A percentile compares a stretch with the other conserved stretches of the same genome.
phyloP scores from a whole-genome alignment of 306 rosid genomes.

The Malus asiatica region DNA sequence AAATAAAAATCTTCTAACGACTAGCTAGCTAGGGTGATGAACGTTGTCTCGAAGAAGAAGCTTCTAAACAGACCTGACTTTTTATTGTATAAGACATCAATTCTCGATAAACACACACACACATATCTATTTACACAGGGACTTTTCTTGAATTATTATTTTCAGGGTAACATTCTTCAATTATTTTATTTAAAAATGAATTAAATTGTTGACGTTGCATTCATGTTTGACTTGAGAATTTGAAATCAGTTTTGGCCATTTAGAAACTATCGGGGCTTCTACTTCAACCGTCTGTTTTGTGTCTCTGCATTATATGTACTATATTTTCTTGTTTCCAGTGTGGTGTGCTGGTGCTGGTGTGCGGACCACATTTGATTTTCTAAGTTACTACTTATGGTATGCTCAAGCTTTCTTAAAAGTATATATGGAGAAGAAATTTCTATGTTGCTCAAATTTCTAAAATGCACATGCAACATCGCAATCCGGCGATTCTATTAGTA shows the following conservation, averaged over 20 bases:
- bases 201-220: background rate
- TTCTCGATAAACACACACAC: background rate
- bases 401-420: background rate
- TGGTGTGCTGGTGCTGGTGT: background rate
- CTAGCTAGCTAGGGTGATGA: background rate
- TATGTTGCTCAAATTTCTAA: too few species aligned
- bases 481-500: too few species aligned
- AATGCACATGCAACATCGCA: too few species aligned
- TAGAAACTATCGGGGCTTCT: background rate
- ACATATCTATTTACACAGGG: background rate
- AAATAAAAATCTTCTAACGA: background rate
- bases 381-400: background rate
- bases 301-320: background rate
- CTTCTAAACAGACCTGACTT: slow-evolving; percentile 1
- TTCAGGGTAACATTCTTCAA: background rate
- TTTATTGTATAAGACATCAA: background rate
- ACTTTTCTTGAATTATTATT: background rate
- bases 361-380: background rate
- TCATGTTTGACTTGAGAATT: background rate
- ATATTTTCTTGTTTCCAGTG: background rate
- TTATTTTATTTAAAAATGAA: background rate
- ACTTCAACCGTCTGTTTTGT: background rate
- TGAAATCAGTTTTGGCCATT: background rate
- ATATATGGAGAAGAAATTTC: background rate
- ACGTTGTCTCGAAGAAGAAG: background rate